These are phyloP conservation scores for Fistulina hepatica DNA, from an alignment of 1,284 basidiomycete genomes.

Conservation along the genomic window DNA sequence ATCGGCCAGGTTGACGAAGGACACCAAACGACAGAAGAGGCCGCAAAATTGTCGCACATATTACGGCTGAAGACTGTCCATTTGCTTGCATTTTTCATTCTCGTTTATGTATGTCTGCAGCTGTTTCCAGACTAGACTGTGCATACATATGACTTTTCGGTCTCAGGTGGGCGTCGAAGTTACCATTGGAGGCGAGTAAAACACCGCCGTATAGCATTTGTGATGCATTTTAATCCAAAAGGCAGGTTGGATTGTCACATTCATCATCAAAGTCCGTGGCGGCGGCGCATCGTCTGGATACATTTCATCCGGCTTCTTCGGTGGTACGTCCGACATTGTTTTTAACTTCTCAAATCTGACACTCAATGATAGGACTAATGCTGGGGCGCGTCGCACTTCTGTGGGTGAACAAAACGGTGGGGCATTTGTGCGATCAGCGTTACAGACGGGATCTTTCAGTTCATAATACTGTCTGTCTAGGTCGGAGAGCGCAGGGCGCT, in stretches of 20 bases:
- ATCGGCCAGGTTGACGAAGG: slow-evolving; percentile 30
- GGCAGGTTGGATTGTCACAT: slow-evolving; percentile 47
- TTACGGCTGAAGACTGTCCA: slow-evolving; percentile 42
- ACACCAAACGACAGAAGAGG: slow-evolving; percentile 27
- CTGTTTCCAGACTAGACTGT: slow-evolving; percentile 55
- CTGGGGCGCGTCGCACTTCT: slow-evolving; percentile 37
- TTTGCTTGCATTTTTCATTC: slow-evolving; percentile 47
- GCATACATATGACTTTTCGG: no score
- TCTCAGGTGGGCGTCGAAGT: slow-evolving; percentile 11
- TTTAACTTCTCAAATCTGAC: not conserved
- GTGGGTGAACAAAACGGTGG: slow-evolving; percentile 39
- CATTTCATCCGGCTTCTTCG: slow-evolving; percentile 31
- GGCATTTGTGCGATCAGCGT: slow-evolving; percentile 4
- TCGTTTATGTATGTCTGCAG: slow-evolving; percentile 46
- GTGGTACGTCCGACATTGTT: slow-evolving; percentile 17
- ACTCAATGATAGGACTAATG: slow-evolving; percentile 25
- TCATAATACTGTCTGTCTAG: slow-evolving; percentile 20
- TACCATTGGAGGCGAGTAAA: slow-evolving; percentile 9
- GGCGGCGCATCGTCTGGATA: slow-evolving; percentile 29
- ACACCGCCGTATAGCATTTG: slow-evolving; percentile 3
- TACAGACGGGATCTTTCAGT: slow-evolving; percentile 19
- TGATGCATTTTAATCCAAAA: not conserved
- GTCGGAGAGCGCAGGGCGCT: slow-evolving; percentile 21
- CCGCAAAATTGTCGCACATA: slow-evolving; percentile 49
- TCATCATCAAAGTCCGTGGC: slow-evolving; percentile 27